Evolutionary conservation across 2,329 filamentous ascomycete genomes (phyloP), one percentile per base, ranked within the genome.

Genomic region (Ceratocystis harringtonii): DNA sequence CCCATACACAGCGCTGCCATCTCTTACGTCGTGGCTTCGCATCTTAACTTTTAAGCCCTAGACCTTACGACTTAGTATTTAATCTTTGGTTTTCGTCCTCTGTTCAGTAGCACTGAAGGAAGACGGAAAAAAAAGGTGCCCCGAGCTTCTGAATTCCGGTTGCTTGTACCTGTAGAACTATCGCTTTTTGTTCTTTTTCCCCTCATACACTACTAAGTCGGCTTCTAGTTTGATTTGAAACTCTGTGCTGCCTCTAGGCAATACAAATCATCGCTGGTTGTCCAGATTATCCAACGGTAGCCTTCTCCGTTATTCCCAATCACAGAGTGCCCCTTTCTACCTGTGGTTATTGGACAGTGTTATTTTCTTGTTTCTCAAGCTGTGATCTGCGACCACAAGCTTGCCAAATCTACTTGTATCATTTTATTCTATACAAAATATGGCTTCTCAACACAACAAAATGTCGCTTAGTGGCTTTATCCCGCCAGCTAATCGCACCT

Each of bases 401-500:
- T 58, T 58, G 36, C 36, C 45, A 65, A 66, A 61, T 41, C 48
- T 65, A 45, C 32, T 19, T 57, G 44, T 10, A 30, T 58, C 62
- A 19, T 48, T 30, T 32, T 41, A 64, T 32, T 44, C 44, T 41
- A 28, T 28, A 52, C 3, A 55, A 62, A 62, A 57, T 17, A 66
- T 66, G 64, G 61, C 64, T 17, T 62, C 64, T 43, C 64, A 66
- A 55, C 64, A 60, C 36, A 52, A 60, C 36, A 67, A 64, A 41
- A 48, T 94, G 80, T 87, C 87, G 74, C 84, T 94, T 76, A 89
- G 89, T 78, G 92, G 90, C 77, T 84, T 89, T 70, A 81, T 85
- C 68, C 85, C 87, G 76, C 76, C 84, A 75, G 81, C 83, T 74
- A 79, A 84, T 72, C 85, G 87, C 72, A 94, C 90, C 62, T 86